phyloP scores from a whole-genome alignment of 352 stramenopile genomes.

The Paralagenidium karlingii region DNA sequence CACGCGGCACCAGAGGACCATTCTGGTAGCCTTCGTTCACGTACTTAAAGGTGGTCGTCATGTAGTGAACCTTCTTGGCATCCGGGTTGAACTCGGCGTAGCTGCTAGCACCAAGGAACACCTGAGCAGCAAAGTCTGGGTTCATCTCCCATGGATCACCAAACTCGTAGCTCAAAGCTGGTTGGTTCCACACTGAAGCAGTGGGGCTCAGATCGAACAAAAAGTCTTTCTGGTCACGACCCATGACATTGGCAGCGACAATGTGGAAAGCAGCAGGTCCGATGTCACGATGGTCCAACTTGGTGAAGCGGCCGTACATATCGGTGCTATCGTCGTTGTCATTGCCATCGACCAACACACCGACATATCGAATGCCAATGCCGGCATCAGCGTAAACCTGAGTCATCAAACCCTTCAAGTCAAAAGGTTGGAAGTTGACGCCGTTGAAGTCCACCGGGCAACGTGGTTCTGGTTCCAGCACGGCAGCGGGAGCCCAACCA shows the following conservation, averaged over 20 bases:
- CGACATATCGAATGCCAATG: conserved; percentile 25
- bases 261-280: conserved; percentile 38
- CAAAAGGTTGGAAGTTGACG: conserved; percentile 27
- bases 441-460: conserved; percentile 29
- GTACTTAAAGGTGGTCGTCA: conserved; percentile 18
- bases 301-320: conserved; percentile 26
- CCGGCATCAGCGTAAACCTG: conserved; percentile 25
- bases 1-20: conserved; percentile 13
- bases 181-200: conserved; percentile 43
- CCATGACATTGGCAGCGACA: conserved; percentile 30
- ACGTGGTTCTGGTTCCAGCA: conserved; percentile 23
- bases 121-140: conserved; percentile 13
- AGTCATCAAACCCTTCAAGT: conserved; percentile 33
- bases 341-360: conserved; percentile 5
- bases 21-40: conserved; percentile 11
- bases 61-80: conserved; percentile 24
- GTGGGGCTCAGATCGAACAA: conserved; percentile 21
- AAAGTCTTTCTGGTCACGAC: conserved; percentile 17
- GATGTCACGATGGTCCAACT: conserved; percentile 22
- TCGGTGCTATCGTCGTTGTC: conserved; percentile 21
- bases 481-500: conserved; percentile 21
- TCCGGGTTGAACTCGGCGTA: conserved; percentile 45
- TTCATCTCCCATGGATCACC: conserved; percentile 15
- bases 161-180: conserved; percentile 29
- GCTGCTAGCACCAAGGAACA: conserved; percentile 20